A percentile compares a stretch with the other conserved stretches of the same genome.
These are phyloP conservation scores for Leucogyrophana mollusca DNA, from an alignment of 768 basidiomycete species.

Conservation along the genomic window DNA sequence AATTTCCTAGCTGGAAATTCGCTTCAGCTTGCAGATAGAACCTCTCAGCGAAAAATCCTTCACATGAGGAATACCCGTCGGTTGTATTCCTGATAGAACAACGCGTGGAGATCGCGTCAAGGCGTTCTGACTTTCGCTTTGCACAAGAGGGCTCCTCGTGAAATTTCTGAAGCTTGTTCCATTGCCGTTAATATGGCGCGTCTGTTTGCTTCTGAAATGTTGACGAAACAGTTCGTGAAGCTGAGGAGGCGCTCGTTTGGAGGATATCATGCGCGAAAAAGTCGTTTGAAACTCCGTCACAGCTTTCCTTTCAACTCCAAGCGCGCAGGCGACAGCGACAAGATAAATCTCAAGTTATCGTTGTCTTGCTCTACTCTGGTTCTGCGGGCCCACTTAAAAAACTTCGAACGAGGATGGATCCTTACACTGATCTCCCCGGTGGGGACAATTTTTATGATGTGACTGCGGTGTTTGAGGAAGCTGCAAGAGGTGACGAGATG, in stretches of 20 bases:
- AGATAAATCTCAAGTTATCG: no score
- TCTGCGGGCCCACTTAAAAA: conserved; percentile 5
- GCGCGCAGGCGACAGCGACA: no score
- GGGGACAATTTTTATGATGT: conserved; percentile 64
- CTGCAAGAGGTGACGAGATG: conserved; percentile 50
- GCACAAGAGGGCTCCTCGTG: not conserved
- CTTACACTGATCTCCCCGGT: conserved; percentile 43
- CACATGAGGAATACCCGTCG: conserved; percentile 90
- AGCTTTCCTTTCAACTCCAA: conserved; percentile 4
- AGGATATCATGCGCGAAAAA: conserved; percentile 12
- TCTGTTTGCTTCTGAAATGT: not conserved
- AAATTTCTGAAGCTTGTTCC: not conserved
- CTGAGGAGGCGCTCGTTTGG: conserved; percentile 8
- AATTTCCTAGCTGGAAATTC: conserved; percentile 78
- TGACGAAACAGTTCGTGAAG: conserved; percentile 4
- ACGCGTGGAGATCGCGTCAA: conserved; percentile 30
- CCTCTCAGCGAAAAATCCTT: conserved; percentile 12
- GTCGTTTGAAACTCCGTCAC: conserved; percentile 29
- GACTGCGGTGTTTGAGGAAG: conserved; percentile 56
- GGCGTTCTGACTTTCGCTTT: conserved; percentile 4
- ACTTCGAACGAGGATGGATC: conserved; percentile 13
- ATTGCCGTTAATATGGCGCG: no score
- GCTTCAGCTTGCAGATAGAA: conserved; percentile 1
- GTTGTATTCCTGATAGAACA: conserved; percentile 91
- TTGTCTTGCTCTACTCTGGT: no score